phyloP scores from a whole-genome alignment of 202 grass and related monocot species.

The Saccharum hybrid region DNA sequence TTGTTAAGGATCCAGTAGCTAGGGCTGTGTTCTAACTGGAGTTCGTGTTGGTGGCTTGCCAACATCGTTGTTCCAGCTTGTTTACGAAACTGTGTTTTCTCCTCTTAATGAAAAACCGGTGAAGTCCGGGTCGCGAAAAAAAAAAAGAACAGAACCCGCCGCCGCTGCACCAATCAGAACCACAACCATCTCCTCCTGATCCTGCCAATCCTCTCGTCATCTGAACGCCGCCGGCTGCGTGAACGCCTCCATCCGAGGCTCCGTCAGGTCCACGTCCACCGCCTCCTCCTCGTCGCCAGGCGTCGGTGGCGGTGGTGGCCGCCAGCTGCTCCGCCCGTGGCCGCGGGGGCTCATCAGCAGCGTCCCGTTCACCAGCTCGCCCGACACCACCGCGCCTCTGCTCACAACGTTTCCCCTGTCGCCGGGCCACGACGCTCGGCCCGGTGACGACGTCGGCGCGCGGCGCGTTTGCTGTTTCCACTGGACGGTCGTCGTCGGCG shows the following conservation, averaged over 20 bases:
- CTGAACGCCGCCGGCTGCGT: slow-evolving; percentile 51
- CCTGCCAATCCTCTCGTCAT: background rate
- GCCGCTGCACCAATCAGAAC: background rate
- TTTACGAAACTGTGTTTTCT: no score
- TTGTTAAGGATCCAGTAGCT: no score
- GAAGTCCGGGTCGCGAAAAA: no score
- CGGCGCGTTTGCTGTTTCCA: slow-evolving; percentile 25
- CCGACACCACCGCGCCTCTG: slow-evolving; percentile 24
- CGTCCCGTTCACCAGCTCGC: slow-evolving; percentile 54
- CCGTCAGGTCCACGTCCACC: slow-evolving; percentile 89
- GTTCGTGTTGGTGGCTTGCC: no score
- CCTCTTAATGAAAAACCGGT: no score
- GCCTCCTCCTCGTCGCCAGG: slow-evolving; percentile 52
- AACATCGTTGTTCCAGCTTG: no score
- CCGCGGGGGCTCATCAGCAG: slow-evolving; percentile 49
- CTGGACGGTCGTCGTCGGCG: slow-evolving; percentile 11
- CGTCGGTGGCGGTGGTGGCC: slow-evolving; percentile 20
- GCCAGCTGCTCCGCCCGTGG: slow-evolving; percentile 37
- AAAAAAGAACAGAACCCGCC: no score
- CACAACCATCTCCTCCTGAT: background rate
- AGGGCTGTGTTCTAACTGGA: no score
- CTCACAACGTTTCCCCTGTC: background rate
- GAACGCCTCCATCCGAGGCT: slow-evolving; percentile 82
- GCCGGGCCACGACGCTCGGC: slow-evolving; percentile 28
- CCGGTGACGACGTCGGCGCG: slow-evolving; percentile 2